These are phyloP conservation scores for Pelargonium myrrhifolium DNA, from an alignment of 441 rosid species.

Conservation along the genomic window DNA sequence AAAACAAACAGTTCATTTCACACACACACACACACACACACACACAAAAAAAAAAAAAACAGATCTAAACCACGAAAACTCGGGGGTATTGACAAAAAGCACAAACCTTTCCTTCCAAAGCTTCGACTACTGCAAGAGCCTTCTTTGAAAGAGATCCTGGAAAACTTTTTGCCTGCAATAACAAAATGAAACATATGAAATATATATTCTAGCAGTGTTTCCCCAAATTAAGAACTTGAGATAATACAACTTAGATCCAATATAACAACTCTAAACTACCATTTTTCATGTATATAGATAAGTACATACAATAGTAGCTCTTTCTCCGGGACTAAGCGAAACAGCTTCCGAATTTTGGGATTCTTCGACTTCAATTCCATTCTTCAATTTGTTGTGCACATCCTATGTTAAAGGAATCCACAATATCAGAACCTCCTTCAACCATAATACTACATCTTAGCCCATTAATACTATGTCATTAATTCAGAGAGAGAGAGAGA, in stretches of 20 bases:
- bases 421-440: constrained; percentile 20
- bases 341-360: constrained; percentile 44
- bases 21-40: no score
- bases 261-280: neutral
- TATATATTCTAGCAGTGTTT: neutral
- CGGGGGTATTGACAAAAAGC: constrained; percentile 11
- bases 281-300: neutral
- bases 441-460: constrained; percentile 14
- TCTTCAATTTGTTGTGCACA: constrained; percentile 67
- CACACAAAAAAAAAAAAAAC: no score
- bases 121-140: constrained; percentile 60
- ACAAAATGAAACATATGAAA: neutral
- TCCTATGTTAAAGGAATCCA: constrained; percentile 40
- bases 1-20: constrained; percentile 11
- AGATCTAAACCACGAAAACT: constrained; percentile 4
- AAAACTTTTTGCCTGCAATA: constrained; percentile 67
- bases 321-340: constrained; percentile 50
- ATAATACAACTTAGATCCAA: no score
- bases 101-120: constrained; percentile 90
- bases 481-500: constrained; percentile 8
- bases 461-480: constrained; percentile 10
- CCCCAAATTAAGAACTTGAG: neutral
- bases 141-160: constrained; percentile 60
- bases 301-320: constrained; percentile 57
- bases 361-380: constrained; percentile 63